phyloP scores from a whole-genome alignment of 2,329 filamentous ascomycete species.

The Curvularia eragrostidis region DNA sequence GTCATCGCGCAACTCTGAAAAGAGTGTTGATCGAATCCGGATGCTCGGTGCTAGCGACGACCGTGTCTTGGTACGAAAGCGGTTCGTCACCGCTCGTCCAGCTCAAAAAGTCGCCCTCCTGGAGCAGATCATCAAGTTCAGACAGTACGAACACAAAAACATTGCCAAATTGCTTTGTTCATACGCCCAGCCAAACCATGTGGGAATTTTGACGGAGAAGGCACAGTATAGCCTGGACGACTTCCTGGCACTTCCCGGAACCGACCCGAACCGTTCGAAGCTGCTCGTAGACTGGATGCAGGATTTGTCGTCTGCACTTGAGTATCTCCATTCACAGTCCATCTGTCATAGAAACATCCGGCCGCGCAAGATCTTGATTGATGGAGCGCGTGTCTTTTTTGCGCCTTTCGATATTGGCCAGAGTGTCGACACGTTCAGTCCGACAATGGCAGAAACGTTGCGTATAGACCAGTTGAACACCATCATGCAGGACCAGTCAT shows the following conservation, averaged over 20 bases:
- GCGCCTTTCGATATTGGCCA: conserved; percentile 48
- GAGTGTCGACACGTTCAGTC: conserved; percentile 38
- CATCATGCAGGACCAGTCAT: conserved; percentile 45
- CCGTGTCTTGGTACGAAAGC: conserved; percentile 47
- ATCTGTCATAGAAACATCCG: conserved; percentile 49
- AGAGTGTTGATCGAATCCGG: conserved; percentile 47
- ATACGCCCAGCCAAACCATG: conserved; percentile 47
- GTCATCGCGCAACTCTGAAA: conserved; percentile 44
- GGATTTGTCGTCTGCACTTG: conserved; percentile 49
- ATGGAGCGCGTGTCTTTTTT: conserved; percentile 44
- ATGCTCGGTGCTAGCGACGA: conserved; percentile 45
- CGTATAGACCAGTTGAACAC: conserved; percentile 40
- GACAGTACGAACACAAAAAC: conserved; percentile 49
- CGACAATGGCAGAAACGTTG: conserved; percentile 35
- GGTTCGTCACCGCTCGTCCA: conserved; percentile 45
- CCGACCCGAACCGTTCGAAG: conserved; percentile 42
- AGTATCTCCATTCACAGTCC: conserved; percentile 48
- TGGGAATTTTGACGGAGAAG: conserved; percentile 44
- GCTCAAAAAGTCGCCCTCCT: conserved; percentile 46
- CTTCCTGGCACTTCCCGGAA: conserved; percentile 41
- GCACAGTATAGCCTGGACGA: conserved; percentile 50
- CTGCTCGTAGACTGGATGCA: conserved; percentile 51
- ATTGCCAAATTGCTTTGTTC: conserved; percentile 49
- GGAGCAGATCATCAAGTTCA: conserved; percentile 49
- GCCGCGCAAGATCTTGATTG: conserved; percentile 50